These are phyloP conservation scores for Brassica carinata DNA, from an alignment of 345 rosid species.

Conservation along the genomic window DNA sequence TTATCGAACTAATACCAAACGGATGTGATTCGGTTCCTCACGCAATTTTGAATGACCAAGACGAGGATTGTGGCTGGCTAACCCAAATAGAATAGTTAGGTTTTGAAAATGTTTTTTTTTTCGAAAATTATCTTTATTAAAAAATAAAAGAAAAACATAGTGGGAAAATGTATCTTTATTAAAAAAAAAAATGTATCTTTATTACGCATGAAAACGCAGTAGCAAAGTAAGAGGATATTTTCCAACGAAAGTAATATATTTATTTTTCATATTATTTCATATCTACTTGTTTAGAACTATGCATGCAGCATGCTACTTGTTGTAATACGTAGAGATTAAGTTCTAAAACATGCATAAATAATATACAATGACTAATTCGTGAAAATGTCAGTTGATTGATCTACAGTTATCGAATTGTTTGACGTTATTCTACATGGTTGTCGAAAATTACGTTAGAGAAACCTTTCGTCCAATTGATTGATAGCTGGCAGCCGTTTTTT, in stretches of 20 bases:
- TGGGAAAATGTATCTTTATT: not conserved
- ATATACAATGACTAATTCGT: not conserved
- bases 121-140: not conserved
- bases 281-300: no score
- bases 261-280: no score
- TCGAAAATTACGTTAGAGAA: not conserved
- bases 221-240: no score
- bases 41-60: not conserved
- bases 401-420: not conserved
- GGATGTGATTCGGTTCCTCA: not conserved
- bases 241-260: no score
- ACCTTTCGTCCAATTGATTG: not conserved
- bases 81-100: not conserved
- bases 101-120: not conserved
- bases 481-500: not conserved
- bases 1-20: not conserved
- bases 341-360: not conserved
- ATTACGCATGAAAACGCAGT: not conserved
- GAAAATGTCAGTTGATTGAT: not conserved
- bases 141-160: not conserved
- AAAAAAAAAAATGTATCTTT: not conserved
- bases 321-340: no score
- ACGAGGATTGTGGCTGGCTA: not conserved
- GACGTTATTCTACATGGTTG: not conserved
- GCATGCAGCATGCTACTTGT: no score